These are phyloP conservation scores for Hymenoscyphus fraxineus DNA, from an alignment of 2,329 filamentous ascomycete genomes.

Conservation along the genomic window DNA sequence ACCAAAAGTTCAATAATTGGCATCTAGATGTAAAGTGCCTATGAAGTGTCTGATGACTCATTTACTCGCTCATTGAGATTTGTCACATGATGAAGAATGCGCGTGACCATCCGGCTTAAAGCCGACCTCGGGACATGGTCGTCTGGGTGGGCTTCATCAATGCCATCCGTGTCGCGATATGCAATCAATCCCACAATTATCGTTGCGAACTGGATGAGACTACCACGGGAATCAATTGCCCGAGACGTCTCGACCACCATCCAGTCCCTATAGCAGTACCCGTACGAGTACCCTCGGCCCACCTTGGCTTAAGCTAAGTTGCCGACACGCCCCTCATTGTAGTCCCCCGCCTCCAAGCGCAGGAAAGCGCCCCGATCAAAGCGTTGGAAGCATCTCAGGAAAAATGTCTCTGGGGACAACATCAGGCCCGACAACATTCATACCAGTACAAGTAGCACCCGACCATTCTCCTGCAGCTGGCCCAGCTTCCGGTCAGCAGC, in stretches of 20 bases:
- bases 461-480: conserved; percentile 19
- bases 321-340: neutral
- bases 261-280: no score
- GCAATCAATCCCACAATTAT: neutral
- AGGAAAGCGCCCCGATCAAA: conserved; percentile 1
- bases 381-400: neutral
- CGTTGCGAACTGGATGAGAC: neutral
- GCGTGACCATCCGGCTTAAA: no score
- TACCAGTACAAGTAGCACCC: conserved; percentile 20
- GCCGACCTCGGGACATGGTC: no score
- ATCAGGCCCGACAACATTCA: conserved; percentile 3
- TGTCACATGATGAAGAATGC: no score
- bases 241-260: neutral
- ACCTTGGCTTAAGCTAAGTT: neutral
- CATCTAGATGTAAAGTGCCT: no score
- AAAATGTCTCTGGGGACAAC: conserved; percentile 18
- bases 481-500: conserved; percentile 19
- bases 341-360: neutral
- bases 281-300: neutral
- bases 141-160: no score
- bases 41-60: no score
- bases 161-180: neutral
- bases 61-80: no score
- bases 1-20: no score
- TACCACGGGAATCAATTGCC: neutral